phyloP scores from a whole-genome alignment of 1,284 basidiomycete species.

The Ceratorhiza oryzae-sativae region DNA sequence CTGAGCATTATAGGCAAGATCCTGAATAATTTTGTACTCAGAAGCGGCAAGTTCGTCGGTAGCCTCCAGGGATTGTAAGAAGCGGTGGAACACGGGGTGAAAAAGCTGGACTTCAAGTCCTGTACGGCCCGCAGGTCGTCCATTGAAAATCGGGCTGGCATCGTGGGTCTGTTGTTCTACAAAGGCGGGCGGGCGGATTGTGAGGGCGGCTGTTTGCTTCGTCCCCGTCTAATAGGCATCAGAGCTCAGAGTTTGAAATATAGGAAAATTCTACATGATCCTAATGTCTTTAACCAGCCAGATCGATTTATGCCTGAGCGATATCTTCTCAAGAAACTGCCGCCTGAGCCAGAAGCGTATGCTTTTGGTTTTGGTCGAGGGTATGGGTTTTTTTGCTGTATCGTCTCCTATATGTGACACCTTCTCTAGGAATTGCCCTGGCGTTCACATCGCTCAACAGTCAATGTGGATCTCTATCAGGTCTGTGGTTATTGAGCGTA shows the following conservation, averaged over 20 bases:
- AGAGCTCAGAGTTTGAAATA: too few species aligned
- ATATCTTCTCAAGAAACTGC: not conserved
- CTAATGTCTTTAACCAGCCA: not conserved
- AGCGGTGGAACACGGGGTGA: not conserved
- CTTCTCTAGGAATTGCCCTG: not conserved
- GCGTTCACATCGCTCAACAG: not conserved
- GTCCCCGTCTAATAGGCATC: too few species aligned
- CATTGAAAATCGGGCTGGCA: not conserved
- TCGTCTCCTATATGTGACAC: not conserved
- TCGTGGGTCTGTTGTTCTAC: too few species aligned
- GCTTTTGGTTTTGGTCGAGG: not conserved
- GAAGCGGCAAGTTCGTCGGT: not conserved
- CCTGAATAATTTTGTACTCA: not conserved
- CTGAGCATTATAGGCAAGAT: not conserved
- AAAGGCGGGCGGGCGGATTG: too few species aligned
- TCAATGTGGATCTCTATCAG: not conserved
- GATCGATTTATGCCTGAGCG: not conserved
- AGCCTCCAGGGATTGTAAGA: not conserved
- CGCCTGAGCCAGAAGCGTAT: not conserved
- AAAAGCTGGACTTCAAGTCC: not conserved
- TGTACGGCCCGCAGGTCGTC: not conserved
- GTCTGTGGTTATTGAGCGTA: too few species aligned
- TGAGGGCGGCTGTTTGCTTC: too few species aligned
- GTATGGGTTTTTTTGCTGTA: not conserved
- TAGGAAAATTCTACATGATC: constrained; percentile 5